These are phyloP conservation scores for Scedosporium boydii DNA, from an alignment of 2,329 filamentous ascomycete species.

Conservation along the genomic window DNA sequence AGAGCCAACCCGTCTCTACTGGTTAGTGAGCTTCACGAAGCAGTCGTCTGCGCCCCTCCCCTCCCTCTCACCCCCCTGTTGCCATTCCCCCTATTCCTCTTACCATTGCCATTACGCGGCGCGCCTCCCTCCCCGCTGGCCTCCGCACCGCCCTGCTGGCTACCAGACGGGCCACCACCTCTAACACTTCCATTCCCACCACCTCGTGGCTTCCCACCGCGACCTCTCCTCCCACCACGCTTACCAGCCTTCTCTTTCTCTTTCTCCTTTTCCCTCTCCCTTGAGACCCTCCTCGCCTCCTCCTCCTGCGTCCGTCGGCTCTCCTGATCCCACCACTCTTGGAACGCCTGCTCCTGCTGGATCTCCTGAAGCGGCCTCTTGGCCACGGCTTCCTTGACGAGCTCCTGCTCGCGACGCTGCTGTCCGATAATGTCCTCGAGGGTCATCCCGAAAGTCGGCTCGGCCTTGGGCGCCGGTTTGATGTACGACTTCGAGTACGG, in stretches of 20 bases:
- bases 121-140: neutral
- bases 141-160: neutral
- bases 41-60: neutral
- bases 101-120: neutral
- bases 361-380: slow-evolving; percentile 91
- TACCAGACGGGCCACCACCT: neutral
- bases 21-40: neutral
- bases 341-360: slow-evolving; percentile 92
- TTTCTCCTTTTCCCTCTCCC: slow-evolving; percentile 35
- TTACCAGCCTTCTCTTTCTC: slow-evolving; percentile 26
- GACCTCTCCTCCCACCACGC: neutral
- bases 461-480: slow-evolving; percentile 46
- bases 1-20: neutral
- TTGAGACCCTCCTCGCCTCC: slow-evolving; percentile 32
- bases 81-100: neutral
- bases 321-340: slow-evolving; percentile 93
- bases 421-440: slow-evolving; percentile 84
- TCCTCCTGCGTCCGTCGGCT: slow-evolving; percentile 61
- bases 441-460: slow-evolving; percentile 58
- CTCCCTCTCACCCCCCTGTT: neutral
- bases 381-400: slow-evolving; percentile 71
- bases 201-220: neutral
- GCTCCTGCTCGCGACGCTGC: slow-evolving; percentile 75
- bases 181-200: neutral
- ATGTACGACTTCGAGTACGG: slow-evolving; percentile 56